Evolutionary conservation across 2,329 filamentous ascomycete genomes (phyloP).

Genomic region (Hysterium pulicare): DNA sequence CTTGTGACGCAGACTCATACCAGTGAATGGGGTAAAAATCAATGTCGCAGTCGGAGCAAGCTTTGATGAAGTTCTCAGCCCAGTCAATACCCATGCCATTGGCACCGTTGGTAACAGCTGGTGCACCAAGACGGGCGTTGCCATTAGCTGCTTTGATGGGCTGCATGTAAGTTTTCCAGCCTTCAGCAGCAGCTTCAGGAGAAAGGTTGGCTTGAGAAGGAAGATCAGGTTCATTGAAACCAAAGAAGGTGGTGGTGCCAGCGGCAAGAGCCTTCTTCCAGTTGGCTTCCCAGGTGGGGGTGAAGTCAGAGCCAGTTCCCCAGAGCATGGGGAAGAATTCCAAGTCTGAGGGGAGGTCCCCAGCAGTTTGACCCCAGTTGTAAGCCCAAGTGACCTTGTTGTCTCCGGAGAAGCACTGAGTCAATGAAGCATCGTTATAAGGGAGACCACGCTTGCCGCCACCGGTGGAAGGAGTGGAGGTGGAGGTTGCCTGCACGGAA

Average conservation of each 20-base stretch:
- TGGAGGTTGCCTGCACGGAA: constrained; percentile 7
- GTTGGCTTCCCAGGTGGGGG: constrained; percentile 6
- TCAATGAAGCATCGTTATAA: constrained; percentile 60
- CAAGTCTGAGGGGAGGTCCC: constrained; percentile 42
- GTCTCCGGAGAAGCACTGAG: constrained; percentile 48
- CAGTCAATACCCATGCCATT: constrained; percentile 10
- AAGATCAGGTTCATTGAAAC: constrained; percentile 18
- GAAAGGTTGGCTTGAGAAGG: constrained; percentile 11
- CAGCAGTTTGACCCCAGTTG: constrained; percentile 60
- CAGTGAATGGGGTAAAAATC: constrained; percentile 19
- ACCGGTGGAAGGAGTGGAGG: constrained; percentile 22
- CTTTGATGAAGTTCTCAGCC: constrained; percentile 12
- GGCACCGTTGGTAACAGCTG: constrained; percentile 12
- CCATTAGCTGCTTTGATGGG: not conserved
- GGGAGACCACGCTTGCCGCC: constrained; percentile 63
- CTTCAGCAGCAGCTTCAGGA: constrained; percentile 12
- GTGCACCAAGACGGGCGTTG: constrained; percentile 12
- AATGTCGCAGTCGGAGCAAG: constrained; percentile 15
- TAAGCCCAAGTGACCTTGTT: constrained; percentile 59
- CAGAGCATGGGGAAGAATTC: constrained; percentile 58
- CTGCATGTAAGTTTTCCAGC: not conserved
- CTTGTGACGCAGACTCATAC: constrained; percentile 12
- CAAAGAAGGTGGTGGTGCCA: constrained; percentile 11
- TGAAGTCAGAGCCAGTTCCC: not conserved
- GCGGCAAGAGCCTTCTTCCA: constrained; percentile 8